phyloP scores from a whole-genome alignment of 2,329 filamentous ascomycete species.

The Fusarium duplospermum region DNA sequence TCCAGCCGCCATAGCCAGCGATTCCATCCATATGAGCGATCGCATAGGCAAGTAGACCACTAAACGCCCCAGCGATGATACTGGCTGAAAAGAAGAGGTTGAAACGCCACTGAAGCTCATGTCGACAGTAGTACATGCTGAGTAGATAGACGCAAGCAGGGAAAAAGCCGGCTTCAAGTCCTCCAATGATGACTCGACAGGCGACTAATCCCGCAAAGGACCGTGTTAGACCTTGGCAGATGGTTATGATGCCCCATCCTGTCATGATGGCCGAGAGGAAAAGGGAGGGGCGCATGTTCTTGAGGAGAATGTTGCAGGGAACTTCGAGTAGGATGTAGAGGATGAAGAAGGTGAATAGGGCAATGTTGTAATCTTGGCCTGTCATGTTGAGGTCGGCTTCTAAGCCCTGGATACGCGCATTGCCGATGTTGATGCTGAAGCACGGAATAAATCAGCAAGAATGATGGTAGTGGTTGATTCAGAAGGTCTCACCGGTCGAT shows the following conservation, averaged over 20 bases:
- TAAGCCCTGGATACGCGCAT: conserved; percentile 15
- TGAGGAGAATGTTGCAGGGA: conserved; percentile 63
- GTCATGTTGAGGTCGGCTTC: conserved; percentile 11
- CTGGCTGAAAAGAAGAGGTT: conserved; percentile 9
- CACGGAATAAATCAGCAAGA: not conserved
- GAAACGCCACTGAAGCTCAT: conserved; percentile 16
- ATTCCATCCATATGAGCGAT: not conserved
- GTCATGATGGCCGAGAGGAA: conserved; percentile 1
- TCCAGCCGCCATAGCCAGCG: not conserved
- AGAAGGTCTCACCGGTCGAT: not conserved
- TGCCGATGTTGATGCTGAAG: conserved; percentile 13
- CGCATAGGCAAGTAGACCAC: not conserved
- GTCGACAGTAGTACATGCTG: conserved; percentile 16
- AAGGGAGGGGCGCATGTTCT: conserved; percentile 6
- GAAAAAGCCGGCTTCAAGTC: conserved; percentile 13
- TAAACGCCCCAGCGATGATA: not conserved
- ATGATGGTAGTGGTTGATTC: too few species aligned
- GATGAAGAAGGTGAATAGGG: conserved; percentile 72
- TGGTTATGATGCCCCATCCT: conserved; percentile 7
- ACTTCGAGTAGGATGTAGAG: conserved; percentile 73
- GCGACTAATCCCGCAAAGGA: conserved; percentile 3
- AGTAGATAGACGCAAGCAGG: conserved; percentile 12
- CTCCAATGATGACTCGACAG: conserved; percentile 6
- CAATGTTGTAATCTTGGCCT: conserved; percentile 54
- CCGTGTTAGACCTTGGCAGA: conserved; percentile 1